Evolutionary conservation across 2,329 filamentous ascomycete genomes (phyloP), one percentile per base, ranked within the genome.

Genomic region (Nakataea oryzae): DNA sequence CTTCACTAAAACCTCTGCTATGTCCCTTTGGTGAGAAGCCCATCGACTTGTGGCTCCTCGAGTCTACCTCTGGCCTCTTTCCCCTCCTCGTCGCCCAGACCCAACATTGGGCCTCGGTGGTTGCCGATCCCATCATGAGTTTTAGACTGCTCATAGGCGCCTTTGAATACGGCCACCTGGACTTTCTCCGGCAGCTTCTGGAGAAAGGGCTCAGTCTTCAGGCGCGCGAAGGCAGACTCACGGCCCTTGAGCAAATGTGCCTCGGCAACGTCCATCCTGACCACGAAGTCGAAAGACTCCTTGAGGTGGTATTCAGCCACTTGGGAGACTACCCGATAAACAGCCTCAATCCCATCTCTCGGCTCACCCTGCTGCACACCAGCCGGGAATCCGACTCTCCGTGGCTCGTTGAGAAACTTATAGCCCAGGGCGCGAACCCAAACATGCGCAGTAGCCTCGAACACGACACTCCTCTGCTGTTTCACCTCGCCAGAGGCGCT

Each of bases 21-120:
- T 11, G 26, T 28, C 26, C 55, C 4, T n/a, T 58, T 32, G 28
- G 17, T 14, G 11, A 11, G 21, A 8, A 9, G 3, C 17, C 1
- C 9, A n/a, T n/a, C n/a, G n/a, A n/a, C n/a, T n/a, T n/a, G n/a
- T 6, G 1, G n/a, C 1, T 6, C 4, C 27, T 9, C 11, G 28
- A 27, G 27, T 29, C 14, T 1, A 9, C 11, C 5, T 17, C 54
- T n/a, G 7, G 24, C 4, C 24, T 56, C 54, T n/a, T 56, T 13
- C 9, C 14, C 55, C 27, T 2, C 26, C 26, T 58, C 14, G 56
- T 58, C 1, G 56, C 30, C 2, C 2, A 56, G 9, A 32, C 56
- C 27, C 21, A 32, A 5, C 13, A 24, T 27, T 58, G 56, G 56
- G 56, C 26, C 26, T n/a, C 9, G 13, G 28, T 32, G 11, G 21